Evolutionary conservation across 139 green algal genomes (phyloP), one percentile per base, ranked within the genome.

Genomic region (Microglena sp.): DNA sequence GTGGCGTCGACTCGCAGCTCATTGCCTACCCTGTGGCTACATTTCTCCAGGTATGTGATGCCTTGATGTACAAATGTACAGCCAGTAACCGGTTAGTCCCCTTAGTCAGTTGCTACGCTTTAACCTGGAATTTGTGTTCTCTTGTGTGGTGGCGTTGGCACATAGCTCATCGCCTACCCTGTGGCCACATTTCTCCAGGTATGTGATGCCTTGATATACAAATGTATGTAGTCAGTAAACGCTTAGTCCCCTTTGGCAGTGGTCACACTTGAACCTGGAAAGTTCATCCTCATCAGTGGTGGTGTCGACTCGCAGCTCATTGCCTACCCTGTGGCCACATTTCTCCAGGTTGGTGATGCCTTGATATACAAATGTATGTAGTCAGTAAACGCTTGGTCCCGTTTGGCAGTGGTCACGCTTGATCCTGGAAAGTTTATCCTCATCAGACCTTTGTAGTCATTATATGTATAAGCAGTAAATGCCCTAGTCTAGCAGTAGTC

Each of bases 111-210:
- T 28, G 55, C 5, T 36, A 22, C 36, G n/a, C 5, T n/a, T 11
- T 8, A 30, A 22, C 55, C 11, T 35, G 36, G 6, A 30, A 30
- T 43, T 28, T 4, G 36, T 0, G 68, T 89, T 35, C 79, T 96
- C 64, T 46, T 93, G 4, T 86, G 78, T 7, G 92, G 85, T 8
- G 88, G 89, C 26, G 88, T 72, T n/a, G 70, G 74, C 45, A 68
- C 69, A 2, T 67, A 76, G 67, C 64, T 82, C 11, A 57, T 81
- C 2, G 74, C 69, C 1, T 81, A 81, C 45, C 65, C 69, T 11
- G 63, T 69, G 1, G 21, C 28, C 27, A 15, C 33, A 6, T 78
- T 78, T 34, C 58, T 76, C 11, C n/a, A n/a, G n/a, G n/a, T n/a
- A n/a, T n/a, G n/a, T n/a, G n/a, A n/a, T n/a, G n/a, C n/a, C n/a